Evolutionary conservation across 345 rosid species (phyloP), one percentile per base, ranked within the genome.

Genomic region (Gossypium arboreum): DNA sequence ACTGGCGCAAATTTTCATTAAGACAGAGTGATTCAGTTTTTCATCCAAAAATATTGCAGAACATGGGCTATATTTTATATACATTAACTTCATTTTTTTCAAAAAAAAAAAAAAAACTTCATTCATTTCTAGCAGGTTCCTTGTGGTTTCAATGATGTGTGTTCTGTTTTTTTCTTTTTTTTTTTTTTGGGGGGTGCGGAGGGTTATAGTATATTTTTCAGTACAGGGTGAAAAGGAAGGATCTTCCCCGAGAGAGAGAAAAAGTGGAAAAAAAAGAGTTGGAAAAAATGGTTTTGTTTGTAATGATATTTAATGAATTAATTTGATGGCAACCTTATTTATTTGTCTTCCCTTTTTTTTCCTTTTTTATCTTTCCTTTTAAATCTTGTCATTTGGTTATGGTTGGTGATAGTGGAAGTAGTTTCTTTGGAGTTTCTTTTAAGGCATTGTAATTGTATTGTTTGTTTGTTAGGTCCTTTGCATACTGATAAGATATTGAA

Each of bases 341-440:
- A 79, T 62, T 52, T 69, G 10, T 52, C 22, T 56, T 72, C 22
- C 72, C 81, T 45, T 10, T 10, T 73, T 81, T 45, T 44, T 22
- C 1, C 1, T 44, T 57, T 68, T 16, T 29, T 73, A 80, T 81
- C 63, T 41, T 76, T 81, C 44, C 58, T 66, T 70, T 12, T 29
- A 78, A 56, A 62, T 45, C 79, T 72, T 72, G 34, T 76, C 43
- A 51, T 77, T 80, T 67, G 76, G 77, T 56, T 86, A 54, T 77
- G 93, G 90, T 94, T 88, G 97, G 89, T 94, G 84, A 87, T 90
- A 88, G 97, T 92, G 98, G 92, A 77, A 88, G 88, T 89, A 72
- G 94, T 85, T 91, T 85, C 77, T 77, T 41, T 84, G 84, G 92
- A 94, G 98, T 94, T 90, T 85, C 91, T 92, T 94, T 81, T 81